A percentile compares a stretch with the other conserved stretches of the same genome.
Conservation (phyloP, 1,139 yeast species). For the Taphrina pruni region DNA sequence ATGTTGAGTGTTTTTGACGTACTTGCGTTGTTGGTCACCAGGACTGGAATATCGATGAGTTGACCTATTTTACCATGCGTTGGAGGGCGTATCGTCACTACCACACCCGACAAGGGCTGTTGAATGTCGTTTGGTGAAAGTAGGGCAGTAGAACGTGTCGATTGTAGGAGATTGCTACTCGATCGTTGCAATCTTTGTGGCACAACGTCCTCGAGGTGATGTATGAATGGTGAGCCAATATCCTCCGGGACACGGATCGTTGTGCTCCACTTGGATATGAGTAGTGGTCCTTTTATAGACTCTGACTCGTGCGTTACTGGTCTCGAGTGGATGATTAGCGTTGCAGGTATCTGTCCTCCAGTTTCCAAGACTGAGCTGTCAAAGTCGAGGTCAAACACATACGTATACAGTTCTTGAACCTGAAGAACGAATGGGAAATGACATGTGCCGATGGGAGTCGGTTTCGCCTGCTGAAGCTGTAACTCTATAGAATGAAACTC, state of each 20-base stretch:
- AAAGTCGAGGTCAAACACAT: conserved; percentile 8
- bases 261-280: conserved; percentile 24
- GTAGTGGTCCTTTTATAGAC: conserved; percentile 2
- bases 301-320: conserved; percentile 19
- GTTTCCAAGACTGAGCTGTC: background rate
- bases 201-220: conserved; percentile 9
- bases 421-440: background rate
- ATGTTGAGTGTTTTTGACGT: conserved; percentile 5
- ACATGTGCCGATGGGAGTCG: background rate
- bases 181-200: conserved; percentile 8
- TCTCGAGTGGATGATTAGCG: conserved; percentile 1
- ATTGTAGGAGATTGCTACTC: background rate
- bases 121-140: background rate
- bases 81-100: conserved; percentile 1
- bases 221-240: background rate
- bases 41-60: background rate
- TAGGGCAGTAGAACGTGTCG: background rate
- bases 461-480: background rate
- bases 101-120: background rate
- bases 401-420: conserved; percentile 1
- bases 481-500: conserved; percentile 10
- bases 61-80: background rate
- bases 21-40: conserved; percentile 3
- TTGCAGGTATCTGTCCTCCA: conserved; percentile 7
- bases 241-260: conserved; percentile 1